A percentile compares a stretch with the other conserved stretches of the same genome.
Evolutionary conservation across 2,329 filamentous ascomycete species (phyloP).

Genomic region (Alternaria sp.): DNA sequence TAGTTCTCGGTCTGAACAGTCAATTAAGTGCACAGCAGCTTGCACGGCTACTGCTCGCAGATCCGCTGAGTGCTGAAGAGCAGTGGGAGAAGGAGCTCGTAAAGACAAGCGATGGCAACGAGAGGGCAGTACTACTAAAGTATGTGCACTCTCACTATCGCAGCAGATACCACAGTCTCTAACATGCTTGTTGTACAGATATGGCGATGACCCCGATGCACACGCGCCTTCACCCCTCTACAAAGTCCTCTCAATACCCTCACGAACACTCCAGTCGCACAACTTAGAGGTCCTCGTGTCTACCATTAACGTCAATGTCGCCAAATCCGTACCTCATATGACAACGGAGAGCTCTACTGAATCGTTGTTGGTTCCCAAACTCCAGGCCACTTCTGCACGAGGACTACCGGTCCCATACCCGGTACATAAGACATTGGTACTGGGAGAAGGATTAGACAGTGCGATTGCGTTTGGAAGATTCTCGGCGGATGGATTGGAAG

Average conservation of each 20-base stretch:
- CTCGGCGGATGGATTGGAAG: conserved; percentile 48
- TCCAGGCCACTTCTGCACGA: conserved; percentile 72
- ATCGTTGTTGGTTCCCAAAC: conserved; percentile 74
- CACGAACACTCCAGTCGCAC: conserved; percentile 66
- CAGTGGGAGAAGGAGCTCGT: conserved; percentile 56
- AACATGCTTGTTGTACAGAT: conserved; percentile 51
- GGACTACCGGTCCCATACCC: conserved; percentile 77
- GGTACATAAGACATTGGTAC: conserved; percentile 80
- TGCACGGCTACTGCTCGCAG: conserved; percentile 66
- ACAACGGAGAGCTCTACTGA: conserved; percentile 62
- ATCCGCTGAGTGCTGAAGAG: conserved; percentile 53
- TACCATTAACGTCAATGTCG: conserved; percentile 58
- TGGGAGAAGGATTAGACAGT: conserved; percentile 76
- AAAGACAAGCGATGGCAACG: conserved; percentile 39
- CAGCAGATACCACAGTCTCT: conserved; percentile 11
- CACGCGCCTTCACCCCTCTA: conserved; percentile 61
- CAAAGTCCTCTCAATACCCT: conserved; percentile 69
- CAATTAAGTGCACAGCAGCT: conserved; percentile 68
- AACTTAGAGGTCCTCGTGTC: conserved; percentile 71
- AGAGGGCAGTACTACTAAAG: conserved; percentile 53
- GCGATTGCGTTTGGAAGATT: conserved; percentile 63
- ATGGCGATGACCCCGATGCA: conserved; percentile 61
- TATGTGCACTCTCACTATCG: conserved; percentile 28
- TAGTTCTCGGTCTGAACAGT: conserved; percentile 61
- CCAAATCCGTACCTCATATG: conserved; percentile 36